Conservation (phyloP, 2,329 filamentous ascomycete species). For the Xylariaceae sp. region DNA sequence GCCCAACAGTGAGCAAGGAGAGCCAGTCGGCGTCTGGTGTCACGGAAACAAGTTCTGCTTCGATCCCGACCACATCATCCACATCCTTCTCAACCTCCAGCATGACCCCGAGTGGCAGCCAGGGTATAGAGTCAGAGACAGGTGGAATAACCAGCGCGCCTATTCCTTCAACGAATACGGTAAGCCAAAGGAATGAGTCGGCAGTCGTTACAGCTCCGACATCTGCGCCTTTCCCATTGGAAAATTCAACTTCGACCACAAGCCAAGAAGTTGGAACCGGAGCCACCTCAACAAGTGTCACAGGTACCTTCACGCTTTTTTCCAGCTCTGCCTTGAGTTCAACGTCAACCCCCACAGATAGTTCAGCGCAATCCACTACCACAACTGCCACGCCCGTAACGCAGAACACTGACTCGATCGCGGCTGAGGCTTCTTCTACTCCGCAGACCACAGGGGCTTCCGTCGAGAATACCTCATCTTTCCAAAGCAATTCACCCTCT, state of each 20-base stretch:
- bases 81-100: not conserved
- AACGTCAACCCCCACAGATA: conserved; percentile 2
- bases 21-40: conserved; percentile 5
- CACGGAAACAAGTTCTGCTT: not conserved
- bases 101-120: not conserved
- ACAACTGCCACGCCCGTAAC: not conserved
- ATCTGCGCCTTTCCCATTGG: conserved; percentile 6
- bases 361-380: not conserved
- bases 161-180: not conserved
- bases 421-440: not conserved
- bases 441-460: not conserved
- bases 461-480: not conserved
- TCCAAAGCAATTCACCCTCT: not conserved
- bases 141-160: not conserved
- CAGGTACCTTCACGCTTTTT: not conserved
- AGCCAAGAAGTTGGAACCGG: conserved; percentile 3
- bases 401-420: not conserved
- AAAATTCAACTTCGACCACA: conserved; percentile 6
- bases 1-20: conserved; percentile 2
- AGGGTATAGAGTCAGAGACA: not conserved
- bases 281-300: conserved; percentile 3
- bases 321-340: not conserved
- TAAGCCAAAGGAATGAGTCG: conserved; percentile 11
- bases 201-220: not conserved
- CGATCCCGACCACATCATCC: conserved; percentile 3